Base-by-base conservation (phyloP, 305 asterid species). In the Solanum hybrid region DNA sequence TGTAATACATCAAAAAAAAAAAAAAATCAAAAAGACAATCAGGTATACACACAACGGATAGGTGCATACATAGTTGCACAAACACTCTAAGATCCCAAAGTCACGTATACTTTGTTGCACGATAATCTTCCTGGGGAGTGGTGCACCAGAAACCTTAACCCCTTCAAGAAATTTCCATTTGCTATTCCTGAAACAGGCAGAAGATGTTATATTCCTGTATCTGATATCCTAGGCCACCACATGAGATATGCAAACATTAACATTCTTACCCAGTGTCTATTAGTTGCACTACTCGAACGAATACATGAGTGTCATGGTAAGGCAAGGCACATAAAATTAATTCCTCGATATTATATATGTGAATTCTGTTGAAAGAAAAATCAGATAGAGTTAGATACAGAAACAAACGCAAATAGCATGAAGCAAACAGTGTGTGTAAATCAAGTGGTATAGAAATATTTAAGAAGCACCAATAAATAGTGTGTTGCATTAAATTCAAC, bases 141-240 rank as follows among this genome's bases (percentile, higher is more conserved):
- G 96, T 79, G 99, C 99, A 91, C 99, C 99, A 68, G 96, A 93
- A 87, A 90, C 91, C 94, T 95, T 96, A 79, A 97, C 99, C 88
- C 98, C 99, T 90, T 95, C 97, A 61, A 97, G 98, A 93, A 97
- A 97, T 91, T 90, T 95, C 99, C 99, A 97, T 91, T 89, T 95
- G 88, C 93, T 94, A 90, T 97, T 97, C 86, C 99, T 97, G 94
- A 91, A 93, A 91, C 92, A 91, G 89, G 80, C 72, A 87, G 13
- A 79, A 45, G 88, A 61, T 31, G 37, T 85, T 85, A 85, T 85
- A 20, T 85, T 57, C 29, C 11, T 57, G 31, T 85, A 57, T 85
- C 88, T 31, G 31, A 31, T 31, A 73, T 51, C 41, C 75, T 22
- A 61, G 29, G 39, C 88, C 77, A 57, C 88, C 45, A 3, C 41